A percentile compares a stretch with the other conserved stretches of the same genome.
phyloP scores from a whole-genome alignment of 2,329 filamentous ascomycete genomes.

The Mycosphaerelloides madeirae region DNA sequence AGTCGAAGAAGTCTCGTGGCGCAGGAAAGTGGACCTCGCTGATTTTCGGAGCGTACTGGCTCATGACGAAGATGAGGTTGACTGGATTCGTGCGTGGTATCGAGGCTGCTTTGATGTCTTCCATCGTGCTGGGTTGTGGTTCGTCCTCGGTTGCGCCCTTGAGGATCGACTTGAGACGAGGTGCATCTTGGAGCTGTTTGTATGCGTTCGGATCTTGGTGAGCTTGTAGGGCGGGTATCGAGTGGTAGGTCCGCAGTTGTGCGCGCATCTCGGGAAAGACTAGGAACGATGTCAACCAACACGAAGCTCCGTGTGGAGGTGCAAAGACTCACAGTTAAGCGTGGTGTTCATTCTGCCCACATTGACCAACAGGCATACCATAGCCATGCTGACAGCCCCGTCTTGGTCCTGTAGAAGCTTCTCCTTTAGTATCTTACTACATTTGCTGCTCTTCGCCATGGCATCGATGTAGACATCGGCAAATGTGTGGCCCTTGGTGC shows the following conservation, averaged over 20 bases:
- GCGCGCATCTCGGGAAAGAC: constrained; percentile 99
- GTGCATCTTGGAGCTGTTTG: constrained; percentile 96
- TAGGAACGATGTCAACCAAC: constrained; percentile 37
- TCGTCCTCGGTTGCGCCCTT: constrained; percentile 94
- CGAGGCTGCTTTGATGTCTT: constrained; percentile 66
- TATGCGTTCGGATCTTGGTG: constrained; percentile 93
- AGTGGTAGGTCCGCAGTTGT: constrained; percentile 94
- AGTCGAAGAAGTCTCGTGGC: constrained; percentile 86
- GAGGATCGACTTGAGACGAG: constrained; percentile 90
- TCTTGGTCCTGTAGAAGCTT: constrained; percentile 89
- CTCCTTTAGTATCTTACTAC: constrained; percentile 95
- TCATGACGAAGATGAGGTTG: constrained; percentile 92
- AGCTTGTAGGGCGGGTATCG: constrained; percentile 91
- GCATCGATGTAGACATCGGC: constrained; percentile 97
- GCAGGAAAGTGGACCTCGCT: constrained; percentile 88
- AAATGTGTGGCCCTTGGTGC: constrained; percentile 68
- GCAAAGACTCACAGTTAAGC: constrained; percentile 69
- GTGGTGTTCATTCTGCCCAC: constrained; percentile 99
- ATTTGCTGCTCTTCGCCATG: constrained; percentile 98
- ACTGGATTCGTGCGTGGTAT: constrained; percentile 91
- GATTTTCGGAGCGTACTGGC: constrained; percentile 82
- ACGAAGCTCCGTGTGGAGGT: background rate
- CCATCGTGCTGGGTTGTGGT: constrained; percentile 75
- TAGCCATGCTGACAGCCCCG: constrained; percentile 95
- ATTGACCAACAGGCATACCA: constrained; percentile 97